Evolutionary conservation across 192 early-diverging fungal species (phyloP).

Genomic region (Dispira simplex): DNA sequence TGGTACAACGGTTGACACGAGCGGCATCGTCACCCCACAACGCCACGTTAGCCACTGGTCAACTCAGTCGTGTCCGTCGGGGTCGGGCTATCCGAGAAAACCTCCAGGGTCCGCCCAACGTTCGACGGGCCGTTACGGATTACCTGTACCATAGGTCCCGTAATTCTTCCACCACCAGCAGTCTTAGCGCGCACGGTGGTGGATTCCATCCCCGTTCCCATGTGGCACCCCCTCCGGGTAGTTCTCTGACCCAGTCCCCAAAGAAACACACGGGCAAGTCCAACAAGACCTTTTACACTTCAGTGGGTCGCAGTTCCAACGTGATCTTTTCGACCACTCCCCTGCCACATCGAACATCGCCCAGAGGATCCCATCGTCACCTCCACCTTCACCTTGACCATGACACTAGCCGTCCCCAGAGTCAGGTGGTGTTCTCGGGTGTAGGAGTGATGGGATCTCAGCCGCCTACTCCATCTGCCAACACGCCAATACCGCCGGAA

Average conservation of each 20-base stretch:
- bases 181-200: neutral
- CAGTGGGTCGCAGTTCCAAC: slow-evolving; percentile 5
- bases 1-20: slow-evolving; percentile 8
- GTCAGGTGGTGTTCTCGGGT: slow-evolving; percentile 3
- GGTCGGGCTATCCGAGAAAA: slow-evolving; percentile 6
- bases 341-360: neutral
- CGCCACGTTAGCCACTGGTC: slow-evolving; percentile 4
- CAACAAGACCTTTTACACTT: slow-evolving; percentile 5
- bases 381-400: neutral
- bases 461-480: neutral
- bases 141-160: slow-evolving; percentile 8
- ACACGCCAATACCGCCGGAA: neutral
- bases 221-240: slow-evolving; percentile 10
- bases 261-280: neutral
- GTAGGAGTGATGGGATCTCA: neutral
- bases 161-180: neutral
- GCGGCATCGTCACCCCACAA: slow-evolving; percentile 8
- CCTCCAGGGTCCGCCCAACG: slow-evolving; percentile 9
- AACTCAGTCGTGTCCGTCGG: slow-evolving; percentile 9
- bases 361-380: neutral
- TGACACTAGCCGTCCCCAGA: slow-evolving; percentile 3
- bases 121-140: slow-evolving; percentile 9
- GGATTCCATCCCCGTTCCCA: neutral
- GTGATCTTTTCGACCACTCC: slow-evolving; percentile 8
- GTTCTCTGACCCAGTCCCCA: neutral